phyloP scores from a whole-genome alignment of 1,139 yeast species.

The Hyphopichia pseudoburtonii region DNA sequence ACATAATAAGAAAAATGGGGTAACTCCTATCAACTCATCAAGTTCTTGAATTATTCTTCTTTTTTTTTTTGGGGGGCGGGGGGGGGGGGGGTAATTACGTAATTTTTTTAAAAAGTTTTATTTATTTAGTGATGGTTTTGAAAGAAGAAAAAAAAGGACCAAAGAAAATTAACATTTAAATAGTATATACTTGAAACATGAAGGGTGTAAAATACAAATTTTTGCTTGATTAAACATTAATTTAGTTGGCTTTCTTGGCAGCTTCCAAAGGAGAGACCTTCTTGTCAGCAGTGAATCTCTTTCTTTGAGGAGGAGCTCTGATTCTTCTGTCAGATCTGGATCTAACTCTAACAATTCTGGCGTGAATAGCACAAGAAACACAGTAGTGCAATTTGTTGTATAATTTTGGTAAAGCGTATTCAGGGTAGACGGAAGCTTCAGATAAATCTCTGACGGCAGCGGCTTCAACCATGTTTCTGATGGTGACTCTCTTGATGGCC shows the following conservation, averaged over 20 bases:
- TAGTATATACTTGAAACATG: too few species aligned
- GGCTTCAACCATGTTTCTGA: slow-evolving; percentile 99
- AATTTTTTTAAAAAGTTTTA: too few species aligned
- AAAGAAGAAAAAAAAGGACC: too few species aligned
- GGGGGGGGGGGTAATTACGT: too few species aligned
- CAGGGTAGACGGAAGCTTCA: slow-evolving; percentile 98
- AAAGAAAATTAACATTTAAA: neutral
- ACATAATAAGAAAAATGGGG: too few species aligned
- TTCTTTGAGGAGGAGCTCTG: slow-evolving; percentile 99
- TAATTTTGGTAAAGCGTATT: slow-evolving; percentile 99
- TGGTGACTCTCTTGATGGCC: slow-evolving; percentile 99
- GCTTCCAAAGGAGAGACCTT: slow-evolving; percentile 97
- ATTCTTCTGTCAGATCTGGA: slow-evolving; percentile 98
- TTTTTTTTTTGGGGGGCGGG: too few species aligned
- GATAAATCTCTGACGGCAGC: slow-evolving; percentile 99
- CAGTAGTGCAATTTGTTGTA: slow-evolving; percentile 99
- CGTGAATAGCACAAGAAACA: slow-evolving; percentile 99
- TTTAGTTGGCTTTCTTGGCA: slow-evolving; percentile 78
- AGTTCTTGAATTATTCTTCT: too few species aligned
- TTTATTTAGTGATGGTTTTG: too few species aligned
- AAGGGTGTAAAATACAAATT: too few species aligned
- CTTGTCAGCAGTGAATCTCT: slow-evolving; percentile 96
- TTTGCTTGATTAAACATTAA: too few species aligned
- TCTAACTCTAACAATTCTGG: slow-evolving; percentile 99
- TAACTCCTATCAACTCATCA: too few species aligned